Base-by-base conservation (phyloP, 2,329 filamentous ascomycete species). In the Chalara sp. region DNA sequence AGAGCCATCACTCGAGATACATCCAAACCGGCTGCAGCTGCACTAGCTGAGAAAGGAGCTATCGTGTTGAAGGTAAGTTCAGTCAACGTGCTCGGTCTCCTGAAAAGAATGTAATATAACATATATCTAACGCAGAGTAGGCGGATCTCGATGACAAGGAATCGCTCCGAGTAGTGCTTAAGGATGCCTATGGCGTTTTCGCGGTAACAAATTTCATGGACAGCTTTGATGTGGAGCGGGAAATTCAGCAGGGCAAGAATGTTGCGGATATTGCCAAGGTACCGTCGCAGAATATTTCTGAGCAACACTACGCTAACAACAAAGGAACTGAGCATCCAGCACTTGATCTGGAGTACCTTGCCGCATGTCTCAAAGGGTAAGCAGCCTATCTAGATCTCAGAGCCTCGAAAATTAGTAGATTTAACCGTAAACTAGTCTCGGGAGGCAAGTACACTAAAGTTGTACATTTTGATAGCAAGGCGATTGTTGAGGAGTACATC, bases 171-270 rank as follows among this genome's bases (percentile, higher is more conserved):
- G 32, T 56, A 11, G 75, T 74, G 2, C 58, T 79, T 30, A 56
- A 60, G 0, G 71, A 70, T 30, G 71, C 70, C 2, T 69, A 76
- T 52, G 72, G 72, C 2, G 70, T 78, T 32, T 80, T 78, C 62
- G 58, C 67, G 6, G 69, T 76, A 46, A 79, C 75, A 21, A 69
- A 63, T 50, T 60, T 59, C 56, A 63, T 55, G 57, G 46, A 46
- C 6, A 21, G 51, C 1, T 62, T 61, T 47, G 55, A 53, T 45
- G 35, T 30, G 30, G 55, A 64, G 11, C 52, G 60, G 30, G 69
- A 72, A 47, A 53, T 59, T 6, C 61, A 63, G 46, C 68, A 72
- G 44, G 56, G 65, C 2, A 65, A 60, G 49, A 67, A 66, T 32
- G 61, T 67, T 5, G 63, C 66, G 5, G 64, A 70, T 44, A 66